These are phyloP conservation scores for Saksenaea oblongispora DNA, from an alignment of 371 early-diverging fungal species.

Conservation along the genomic window DNA sequence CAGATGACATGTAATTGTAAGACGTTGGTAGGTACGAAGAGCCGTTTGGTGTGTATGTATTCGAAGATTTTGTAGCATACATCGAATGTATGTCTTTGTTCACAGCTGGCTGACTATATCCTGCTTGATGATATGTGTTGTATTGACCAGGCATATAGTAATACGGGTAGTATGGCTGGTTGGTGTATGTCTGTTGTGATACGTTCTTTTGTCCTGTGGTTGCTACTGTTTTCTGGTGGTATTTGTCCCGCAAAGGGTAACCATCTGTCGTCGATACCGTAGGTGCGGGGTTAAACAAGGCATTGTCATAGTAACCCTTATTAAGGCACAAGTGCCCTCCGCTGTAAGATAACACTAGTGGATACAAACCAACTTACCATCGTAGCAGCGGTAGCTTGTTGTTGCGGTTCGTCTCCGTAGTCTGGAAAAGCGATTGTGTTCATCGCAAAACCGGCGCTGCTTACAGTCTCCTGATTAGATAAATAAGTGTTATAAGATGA, in stretches of 20 bases:
- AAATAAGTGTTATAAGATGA: slow-evolving; percentile 60
- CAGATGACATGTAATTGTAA: slow-evolving; percentile 27
- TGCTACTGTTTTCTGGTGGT: slow-evolving; percentile 16
- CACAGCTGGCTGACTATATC: slow-evolving; percentile 81
- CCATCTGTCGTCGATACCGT: slow-evolving; percentile 41
- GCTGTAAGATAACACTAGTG: slow-evolving; percentile 19
- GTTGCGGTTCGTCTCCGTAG: slow-evolving; percentile 49
- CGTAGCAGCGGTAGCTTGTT: slow-evolving; percentile 38
- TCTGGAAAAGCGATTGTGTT: slow-evolving; percentile 69
- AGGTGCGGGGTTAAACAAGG: slow-evolving; percentile 42
- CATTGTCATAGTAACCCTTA: slow-evolving; percentile 61
- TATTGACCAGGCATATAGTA: slow-evolving; percentile 78
- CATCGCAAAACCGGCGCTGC: slow-evolving; percentile 71
- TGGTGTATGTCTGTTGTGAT: slow-evolving; percentile 40
- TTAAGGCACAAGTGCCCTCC: slow-evolving; percentile 2
- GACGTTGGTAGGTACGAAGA: slow-evolving; percentile 46
- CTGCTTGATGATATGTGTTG: slow-evolving; percentile 63
- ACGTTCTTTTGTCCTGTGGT: slow-evolving; percentile 15
- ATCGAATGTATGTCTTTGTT: slow-evolving; percentile 81
- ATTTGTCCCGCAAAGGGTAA: slow-evolving; percentile 35
- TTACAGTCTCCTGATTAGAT: slow-evolving; percentile 54
- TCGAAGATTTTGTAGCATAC: slow-evolving; percentile 51
- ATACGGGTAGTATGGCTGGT: slow-evolving; percentile 71
- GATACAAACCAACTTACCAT: slow-evolving; percentile 27
- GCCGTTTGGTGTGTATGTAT: slow-evolving; percentile 7